Conservation (phyloP, 2,329 filamentous ascomycete genomes). For the Pleomassaria siparia region DNA sequence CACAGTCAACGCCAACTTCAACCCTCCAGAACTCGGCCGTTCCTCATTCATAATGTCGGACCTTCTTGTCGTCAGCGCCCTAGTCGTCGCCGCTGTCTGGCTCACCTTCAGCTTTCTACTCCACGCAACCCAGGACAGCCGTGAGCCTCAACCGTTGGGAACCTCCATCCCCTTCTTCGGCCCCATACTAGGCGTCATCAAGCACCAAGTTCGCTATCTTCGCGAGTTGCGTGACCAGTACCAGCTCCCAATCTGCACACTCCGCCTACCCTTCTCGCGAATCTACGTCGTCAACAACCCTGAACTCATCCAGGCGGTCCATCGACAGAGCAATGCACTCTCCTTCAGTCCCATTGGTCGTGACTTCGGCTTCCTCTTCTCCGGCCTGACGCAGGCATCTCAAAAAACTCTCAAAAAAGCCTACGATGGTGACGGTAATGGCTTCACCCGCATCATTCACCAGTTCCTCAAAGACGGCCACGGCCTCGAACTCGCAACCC, state of each 20-base stretch:
- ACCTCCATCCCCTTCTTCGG: slow-evolving; percentile 20
- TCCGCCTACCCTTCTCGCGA: slow-evolving; percentile 45
- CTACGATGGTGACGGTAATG: slow-evolving; percentile 41
- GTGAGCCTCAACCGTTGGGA: slow-evolving; percentile 17
- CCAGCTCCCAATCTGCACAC: slow-evolving; percentile 43
- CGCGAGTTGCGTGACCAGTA: slow-evolving; percentile 16
- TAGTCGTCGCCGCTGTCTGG: not conserved
- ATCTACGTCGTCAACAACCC: slow-evolving; percentile 47
- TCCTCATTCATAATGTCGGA: not conserved
- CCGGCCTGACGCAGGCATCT: slow-evolving; percentile 23
- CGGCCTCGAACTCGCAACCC: slow-evolving; percentile 41
- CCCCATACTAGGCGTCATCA: slow-evolving; percentile 16
- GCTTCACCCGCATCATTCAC: slow-evolving; percentile 39
- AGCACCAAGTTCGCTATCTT: slow-evolving; percentile 16
- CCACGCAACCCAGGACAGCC: slow-evolving; percentile 3
- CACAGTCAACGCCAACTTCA: too few species aligned
- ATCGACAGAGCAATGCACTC: slow-evolving; percentile 42
- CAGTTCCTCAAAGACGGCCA: slow-evolving; percentile 37
- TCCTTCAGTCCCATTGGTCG: slow-evolving; percentile 43
- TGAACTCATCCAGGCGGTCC: slow-evolving; percentile 41
- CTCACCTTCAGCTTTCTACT: not conserved
- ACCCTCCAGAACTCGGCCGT: too few species aligned
- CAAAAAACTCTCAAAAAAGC: slow-evolving; percentile 16
- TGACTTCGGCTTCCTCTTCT: slow-evolving; percentile 34
- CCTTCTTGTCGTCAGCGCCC: not conserved